Conservation (phyloP, 2,329 filamentous ascomycete genomes). For the Calonectria pseudoturangicola region DNA sequence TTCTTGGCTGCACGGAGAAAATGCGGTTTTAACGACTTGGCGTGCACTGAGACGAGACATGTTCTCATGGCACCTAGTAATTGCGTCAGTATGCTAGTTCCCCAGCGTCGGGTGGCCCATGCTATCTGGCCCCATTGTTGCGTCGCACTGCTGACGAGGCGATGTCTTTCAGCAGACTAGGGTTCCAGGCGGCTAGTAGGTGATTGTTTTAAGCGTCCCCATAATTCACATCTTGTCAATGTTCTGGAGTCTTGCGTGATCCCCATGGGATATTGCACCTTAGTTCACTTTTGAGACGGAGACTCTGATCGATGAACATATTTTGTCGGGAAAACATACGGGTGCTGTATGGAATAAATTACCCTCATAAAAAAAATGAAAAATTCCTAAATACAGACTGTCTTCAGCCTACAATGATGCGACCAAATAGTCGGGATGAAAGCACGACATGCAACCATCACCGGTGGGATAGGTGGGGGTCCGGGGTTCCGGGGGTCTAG, state of each 20-base stretch:
- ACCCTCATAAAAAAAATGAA: too few relatives aligned
- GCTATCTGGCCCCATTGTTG: constrained; percentile 10
- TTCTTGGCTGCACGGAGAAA: constrained; percentile 2
- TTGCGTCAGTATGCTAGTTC: constrained; percentile 45
- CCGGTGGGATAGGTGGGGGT: constrained; percentile 24
- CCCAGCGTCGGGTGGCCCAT: constrained; percentile 20
- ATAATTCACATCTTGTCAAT: constrained; percentile 19
- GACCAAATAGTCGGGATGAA: constrained; percentile 14
- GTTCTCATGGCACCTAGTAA: constrained; percentile 45
- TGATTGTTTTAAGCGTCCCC: not conserved
- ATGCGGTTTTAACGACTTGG: constrained; percentile 13
- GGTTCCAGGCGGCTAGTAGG: not conserved
- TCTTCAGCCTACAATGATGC: not conserved
- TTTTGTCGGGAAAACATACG: not conserved
- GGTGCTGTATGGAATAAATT: too few relatives aligned
- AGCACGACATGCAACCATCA: constrained; percentile 23
- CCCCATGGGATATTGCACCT: constrained; percentile 12
- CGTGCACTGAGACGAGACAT: not conserved
- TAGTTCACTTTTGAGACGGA: not conserved
- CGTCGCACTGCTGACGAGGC: constrained; percentile 15
- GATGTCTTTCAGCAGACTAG: constrained; percentile 13
- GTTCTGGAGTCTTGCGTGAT: constrained; percentile 23
- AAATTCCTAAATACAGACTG: not conserved
- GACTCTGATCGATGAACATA: not conserved
- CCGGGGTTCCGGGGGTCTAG: not conserved